Base-by-base conservation (phyloP, 768 basidiomycete genomes). In the Russula virescens region DNA sequence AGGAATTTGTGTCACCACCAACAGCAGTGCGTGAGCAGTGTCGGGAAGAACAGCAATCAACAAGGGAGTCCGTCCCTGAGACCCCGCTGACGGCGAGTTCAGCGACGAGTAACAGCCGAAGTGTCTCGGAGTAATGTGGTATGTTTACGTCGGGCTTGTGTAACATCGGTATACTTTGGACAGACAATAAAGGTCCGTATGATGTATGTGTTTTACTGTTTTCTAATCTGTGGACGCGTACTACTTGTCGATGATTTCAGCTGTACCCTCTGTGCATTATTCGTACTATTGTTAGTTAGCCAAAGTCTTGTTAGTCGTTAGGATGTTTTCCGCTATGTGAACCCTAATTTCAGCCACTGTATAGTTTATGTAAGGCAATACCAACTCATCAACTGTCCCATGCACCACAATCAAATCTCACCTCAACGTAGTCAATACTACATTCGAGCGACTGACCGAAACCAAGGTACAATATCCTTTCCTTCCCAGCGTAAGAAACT, bases 321-420 rank as follows among this genome's bases (percentile, higher is more conserved):
- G 59, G 25, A n/a, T 52, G 34, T 43, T 50, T 60, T 52, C 3
- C 18, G 3, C 18, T 1, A 16, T 34, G 50, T 43, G 38, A 66
- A 66, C 43, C 55, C 58, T 63, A 60, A 51, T 45, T 42, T 28
- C 38, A n/a, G 56, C 51, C 48, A 56, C 66, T 67, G 51, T 67
- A 67, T 25, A 67, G 66, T 64, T 67, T 61, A 61, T 43, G 47
- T 61, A 61, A 62, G 26, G 16, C 26, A 6, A 47, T 19, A 16
- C 18, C 55, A 14, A 5, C 43, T 18, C 19, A 16, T 8, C 42
- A 16, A 43, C 42, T 3, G 8, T 8, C 31, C 8, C 42, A 19
- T 13, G 18, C 42, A 19, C 13, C 9, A 34, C 13, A 9, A 38
- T 14, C 38, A 38, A 31, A 31, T 31, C 38, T 6, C 34, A 18